Evolutionary conservation across 208 protist genomes (phyloP).

Genomic region (Leishmania turanica): DNA sequence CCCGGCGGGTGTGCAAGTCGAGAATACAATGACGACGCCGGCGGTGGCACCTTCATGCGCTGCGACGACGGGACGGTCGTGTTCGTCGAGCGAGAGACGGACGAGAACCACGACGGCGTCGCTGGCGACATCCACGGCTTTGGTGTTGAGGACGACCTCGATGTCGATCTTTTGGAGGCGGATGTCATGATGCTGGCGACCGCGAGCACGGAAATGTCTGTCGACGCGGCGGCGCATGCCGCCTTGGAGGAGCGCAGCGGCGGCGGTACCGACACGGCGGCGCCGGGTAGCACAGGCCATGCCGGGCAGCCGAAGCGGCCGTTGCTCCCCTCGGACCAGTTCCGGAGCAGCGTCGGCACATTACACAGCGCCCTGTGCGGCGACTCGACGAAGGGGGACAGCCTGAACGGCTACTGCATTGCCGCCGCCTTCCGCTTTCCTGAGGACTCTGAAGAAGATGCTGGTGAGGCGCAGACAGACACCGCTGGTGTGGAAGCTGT

Average conservation of each 20-base stretch:
- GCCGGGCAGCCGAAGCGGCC: not conserved
- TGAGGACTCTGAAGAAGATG: not conserved
- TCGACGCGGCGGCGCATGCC: not conserved
- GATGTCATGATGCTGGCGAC: not conserved
- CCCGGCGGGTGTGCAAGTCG: not conserved
- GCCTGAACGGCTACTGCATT: conserved; percentile 20
- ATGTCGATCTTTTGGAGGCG: not conserved
- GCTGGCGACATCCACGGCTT: conserved; percentile 9
- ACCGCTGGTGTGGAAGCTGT: not conserved
- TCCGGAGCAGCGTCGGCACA: not conserved
- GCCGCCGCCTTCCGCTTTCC: conserved; percentile 27
- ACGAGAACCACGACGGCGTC: not conserved
- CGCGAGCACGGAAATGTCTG: not conserved
- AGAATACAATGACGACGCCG: not conserved
- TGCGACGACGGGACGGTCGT: conserved; percentile 20
- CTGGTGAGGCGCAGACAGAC: not conserved
- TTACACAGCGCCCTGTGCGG: not conserved
- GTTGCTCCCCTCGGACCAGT: not conserved
- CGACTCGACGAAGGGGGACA: not conserved
- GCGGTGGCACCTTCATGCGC: conserved; percentile 18
- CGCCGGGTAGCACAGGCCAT: not conserved
- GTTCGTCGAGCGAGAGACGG: conserved; percentile 8
- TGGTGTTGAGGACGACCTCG: not conserved
- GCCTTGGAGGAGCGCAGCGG: not conserved
- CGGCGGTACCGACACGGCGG: not conserved